A percentile compares a stretch with the other conserved stretches of the same genome.
Conservation (phyloP, 75 land plant species). For the Pseudotsuga menziesii region DNA sequence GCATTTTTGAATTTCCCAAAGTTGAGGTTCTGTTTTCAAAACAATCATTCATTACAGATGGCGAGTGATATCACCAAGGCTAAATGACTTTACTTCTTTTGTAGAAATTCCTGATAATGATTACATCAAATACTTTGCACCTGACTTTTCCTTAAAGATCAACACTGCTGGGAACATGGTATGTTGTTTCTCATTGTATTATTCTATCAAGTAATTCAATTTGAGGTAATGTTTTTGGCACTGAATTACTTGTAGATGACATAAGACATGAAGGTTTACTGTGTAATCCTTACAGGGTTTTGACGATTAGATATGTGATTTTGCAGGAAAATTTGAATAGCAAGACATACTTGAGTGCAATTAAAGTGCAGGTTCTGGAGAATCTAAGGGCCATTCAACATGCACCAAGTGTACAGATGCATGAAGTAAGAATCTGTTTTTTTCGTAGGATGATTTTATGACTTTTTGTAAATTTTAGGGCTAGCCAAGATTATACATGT, state of each 20-base stretch:
- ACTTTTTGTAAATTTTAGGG: too few species aligned
- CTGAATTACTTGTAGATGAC: not conserved
- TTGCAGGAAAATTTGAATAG: constrained; percentile 91
- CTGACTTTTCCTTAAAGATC: constrained; percentile 72
- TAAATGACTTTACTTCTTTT: constrained; percentile 6
- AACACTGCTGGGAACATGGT: constrained; percentile 59
- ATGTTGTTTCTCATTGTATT: constrained; percentile 11
- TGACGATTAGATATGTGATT: constrained; percentile 12
- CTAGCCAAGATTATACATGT: constrained; percentile 1
- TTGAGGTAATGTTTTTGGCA: not conserved
- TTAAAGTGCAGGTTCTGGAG: constrained; percentile 88
- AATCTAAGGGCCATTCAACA: constrained; percentile 83
- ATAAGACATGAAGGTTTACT: not conserved
- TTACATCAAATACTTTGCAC: constrained; percentile 88
- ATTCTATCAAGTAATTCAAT: constrained; percentile 1
- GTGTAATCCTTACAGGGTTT: not conserved
- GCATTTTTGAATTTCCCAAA: not conserved
- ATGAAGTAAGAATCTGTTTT: constrained; percentile 55
- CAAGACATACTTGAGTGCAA: constrained; percentile 79
- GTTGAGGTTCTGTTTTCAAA: not conserved
- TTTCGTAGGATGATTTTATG: not conserved
- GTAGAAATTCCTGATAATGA: constrained; percentile 99
- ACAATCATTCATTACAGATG: not conserved
- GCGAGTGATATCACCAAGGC: not conserved
- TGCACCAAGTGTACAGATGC: constrained; percentile 99